Base-by-base conservation (phyloP, 768 basidiomycete species). In the Coprinopsis marcescibilis region DNA sequence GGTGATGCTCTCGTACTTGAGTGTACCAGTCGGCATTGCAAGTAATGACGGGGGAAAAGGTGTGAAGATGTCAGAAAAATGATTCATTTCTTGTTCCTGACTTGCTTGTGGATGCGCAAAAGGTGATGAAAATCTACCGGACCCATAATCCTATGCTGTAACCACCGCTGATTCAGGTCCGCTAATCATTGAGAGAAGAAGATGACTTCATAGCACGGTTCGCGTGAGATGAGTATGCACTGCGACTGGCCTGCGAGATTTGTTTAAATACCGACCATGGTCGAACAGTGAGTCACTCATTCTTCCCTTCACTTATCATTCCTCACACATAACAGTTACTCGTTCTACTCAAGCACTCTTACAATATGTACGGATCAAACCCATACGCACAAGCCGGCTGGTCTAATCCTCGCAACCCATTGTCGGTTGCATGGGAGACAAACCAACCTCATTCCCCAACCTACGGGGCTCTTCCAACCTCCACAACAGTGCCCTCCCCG, bases 321-420 rank as follows among this genome's bases (percentile, higher is more conserved):
- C 10, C 35, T 37, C 14, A 36, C 37, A 50, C 24, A 29, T 44
- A 12, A 32, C 41, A 23, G 29, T 44, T 4, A 14, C 23, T 43
- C 39, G 17, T 15, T 21, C 12, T 25, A n/a, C 37, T 39, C 38
- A 15, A 7, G n/a, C 13, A 11, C 26, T 11, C 41, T 8, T 20
- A 4, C 4, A 29, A 19, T 11, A 56, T 56, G 55, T 46, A 44
- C 29, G 52, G 45, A 17, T 42, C 38, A 2, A 59, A 59, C 40
- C 58, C 58, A 13, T 59, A 54, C 45, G 53, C 49, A 29, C 55
- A 55, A 48, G 58, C 48, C 12, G 58, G 49, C 0, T 59, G 55
- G 58, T 52, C 37, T 14, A 57, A 57, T 44, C 46, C 46, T 4
- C 23, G 47, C n/a, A 54, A 53, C 25, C 39, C 44, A 24, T 11